Evolutionary conservation across 1,284 basidiomycete species (phyloP).

Genomic region (Ceratobasidium sp.): DNA sequence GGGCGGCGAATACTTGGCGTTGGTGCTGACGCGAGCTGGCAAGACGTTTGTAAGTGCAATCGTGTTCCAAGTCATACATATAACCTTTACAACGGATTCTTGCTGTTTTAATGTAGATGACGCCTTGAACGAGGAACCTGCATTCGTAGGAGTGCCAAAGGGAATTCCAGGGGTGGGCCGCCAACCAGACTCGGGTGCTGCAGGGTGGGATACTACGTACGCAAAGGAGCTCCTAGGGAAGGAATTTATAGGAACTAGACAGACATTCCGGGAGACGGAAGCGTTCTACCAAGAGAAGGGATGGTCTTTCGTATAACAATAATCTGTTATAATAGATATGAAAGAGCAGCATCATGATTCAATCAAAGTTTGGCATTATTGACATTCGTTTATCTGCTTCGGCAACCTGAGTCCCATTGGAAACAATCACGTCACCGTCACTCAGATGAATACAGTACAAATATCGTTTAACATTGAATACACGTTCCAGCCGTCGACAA

Average conservation of each 20-base stretch:
- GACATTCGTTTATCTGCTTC: no score
- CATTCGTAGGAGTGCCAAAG: constrained; percentile 22
- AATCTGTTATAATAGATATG: no score
- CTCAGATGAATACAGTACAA: no score
- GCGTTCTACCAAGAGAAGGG: constrained; percentile 30
- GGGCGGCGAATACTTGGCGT: constrained; percentile 24
- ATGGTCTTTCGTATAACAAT: constrained; percentile 26
- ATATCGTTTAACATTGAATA: no score
- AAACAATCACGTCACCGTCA: no score
- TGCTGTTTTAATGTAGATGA: constrained; percentile 1
- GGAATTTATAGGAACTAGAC: constrained; percentile 9
- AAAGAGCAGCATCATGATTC: no score
- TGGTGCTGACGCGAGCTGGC: constrained; percentile 16
- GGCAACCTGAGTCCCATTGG: no score
- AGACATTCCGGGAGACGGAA: constrained; percentile 31
- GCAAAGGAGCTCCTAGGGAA: constrained; percentile 8
- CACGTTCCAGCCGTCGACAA: no score
- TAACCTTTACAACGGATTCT: background rate
- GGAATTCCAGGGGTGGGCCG: background rate
- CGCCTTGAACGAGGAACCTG: constrained; percentile 34
- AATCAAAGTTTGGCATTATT: no score
- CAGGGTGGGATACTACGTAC: constrained; percentile 2
- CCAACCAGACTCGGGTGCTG: constrained; percentile 9
- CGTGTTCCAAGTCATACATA: background rate
- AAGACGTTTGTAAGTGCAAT: constrained; percentile 24